Conservation (phyloP, 2,329 filamentous ascomycete species). For the Zasmidium citrigriseum region DNA sequence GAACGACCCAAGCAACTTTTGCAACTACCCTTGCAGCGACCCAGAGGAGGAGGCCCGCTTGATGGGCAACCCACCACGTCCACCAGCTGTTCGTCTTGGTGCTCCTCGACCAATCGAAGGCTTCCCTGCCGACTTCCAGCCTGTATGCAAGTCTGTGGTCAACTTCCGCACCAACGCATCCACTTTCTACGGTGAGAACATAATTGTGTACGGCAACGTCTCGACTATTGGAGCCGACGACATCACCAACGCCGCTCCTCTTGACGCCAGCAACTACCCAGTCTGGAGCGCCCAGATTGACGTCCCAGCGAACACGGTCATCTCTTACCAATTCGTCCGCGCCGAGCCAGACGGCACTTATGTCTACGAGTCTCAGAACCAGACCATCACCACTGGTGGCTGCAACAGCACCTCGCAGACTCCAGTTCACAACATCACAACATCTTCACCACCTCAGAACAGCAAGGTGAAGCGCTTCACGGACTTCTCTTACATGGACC, state of each 20-base stretch:
- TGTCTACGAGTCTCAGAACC: constrained; percentile 34
- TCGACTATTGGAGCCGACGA: constrained; percentile 33
- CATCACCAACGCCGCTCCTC: constrained; percentile 29
- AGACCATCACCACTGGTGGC: constrained; percentile 33
- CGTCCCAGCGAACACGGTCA: constrained; percentile 32
- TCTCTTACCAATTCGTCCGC: constrained; percentile 36
- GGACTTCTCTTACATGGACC: constrained; percentile 12
- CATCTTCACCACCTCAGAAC: constrained; percentile 27
- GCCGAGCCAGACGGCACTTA: constrained; percentile 34
- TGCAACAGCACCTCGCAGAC: constrained; percentile 29
- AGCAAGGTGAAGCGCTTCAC: constrained; percentile 26
- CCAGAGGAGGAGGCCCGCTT: constrained; percentile 35
- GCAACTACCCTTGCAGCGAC: constrained; percentile 41
- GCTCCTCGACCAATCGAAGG: constrained; percentile 67
- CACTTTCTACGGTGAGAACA: constrained; percentile 39
- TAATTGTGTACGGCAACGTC: constrained; percentile 34
- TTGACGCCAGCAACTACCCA: constrained; percentile 35
- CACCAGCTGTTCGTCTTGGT: constrained; percentile 61
- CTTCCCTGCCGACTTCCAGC: constrained; percentile 69
- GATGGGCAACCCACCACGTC: constrained; percentile 58
- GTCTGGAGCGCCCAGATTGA: constrained; percentile 37
- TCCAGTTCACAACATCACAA: constrained; percentile 33
- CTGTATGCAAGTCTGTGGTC: constrained; percentile 40
- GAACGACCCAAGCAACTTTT: constrained; percentile 62
- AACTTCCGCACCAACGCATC: constrained; percentile 36